Evolutionary conservation across 768 basidiomycete species (phyloP).

Genomic region (Dioszegia crocea): DNA sequence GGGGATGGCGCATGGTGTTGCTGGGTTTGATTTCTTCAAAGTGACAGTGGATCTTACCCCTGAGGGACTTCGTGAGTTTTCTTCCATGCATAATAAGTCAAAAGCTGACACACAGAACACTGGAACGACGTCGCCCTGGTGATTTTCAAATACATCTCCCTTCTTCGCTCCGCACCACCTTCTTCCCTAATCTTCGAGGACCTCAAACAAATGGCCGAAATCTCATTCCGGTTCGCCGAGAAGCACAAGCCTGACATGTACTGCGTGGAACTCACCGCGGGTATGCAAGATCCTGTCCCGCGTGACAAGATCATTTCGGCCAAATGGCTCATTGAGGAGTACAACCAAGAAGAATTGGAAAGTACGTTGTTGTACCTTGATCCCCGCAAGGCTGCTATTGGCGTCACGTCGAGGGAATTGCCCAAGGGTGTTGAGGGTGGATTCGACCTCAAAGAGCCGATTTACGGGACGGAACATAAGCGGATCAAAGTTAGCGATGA

Average conservation of each 20-base stretch:
- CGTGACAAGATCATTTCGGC: conserved; percentile 68
- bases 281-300: conserved; percentile 77
- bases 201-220: conserved; percentile 63
- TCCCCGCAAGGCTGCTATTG: conserved; percentile 62
- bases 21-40: conserved; percentile 83
- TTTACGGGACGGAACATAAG: conserved; percentile 85
- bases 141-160: conserved; percentile 66
- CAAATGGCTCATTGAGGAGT: conserved; percentile 68
- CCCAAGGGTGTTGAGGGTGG: conserved; percentile 57
- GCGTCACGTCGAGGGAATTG: conserved; percentile 73
- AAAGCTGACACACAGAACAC: conserved; percentile 57
- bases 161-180: conserved; percentile 50
- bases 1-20: conserved; percentile 64
- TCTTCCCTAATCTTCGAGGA: conserved; percentile 69
- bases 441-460: conserved; percentile 63
- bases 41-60: conserved; percentile 73
- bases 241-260: conserved; percentile 75
- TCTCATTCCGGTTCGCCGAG: conserved; percentile 80
- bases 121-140: conserved; percentile 67
- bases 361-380: conserved; percentile 65
- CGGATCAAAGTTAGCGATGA: conserved; percentile 57
- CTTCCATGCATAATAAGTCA: neutral
- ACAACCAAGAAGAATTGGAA: conserved; percentile 56
- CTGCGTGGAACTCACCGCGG: conserved; percentile 68
- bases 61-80: conserved; percentile 73